Percentiles rank a stretch among this genome's conserved stretches.
Evolutionary conservation across 1,139 yeast species (phyloP).

Genomic region (Hansenula anomala): DNA sequence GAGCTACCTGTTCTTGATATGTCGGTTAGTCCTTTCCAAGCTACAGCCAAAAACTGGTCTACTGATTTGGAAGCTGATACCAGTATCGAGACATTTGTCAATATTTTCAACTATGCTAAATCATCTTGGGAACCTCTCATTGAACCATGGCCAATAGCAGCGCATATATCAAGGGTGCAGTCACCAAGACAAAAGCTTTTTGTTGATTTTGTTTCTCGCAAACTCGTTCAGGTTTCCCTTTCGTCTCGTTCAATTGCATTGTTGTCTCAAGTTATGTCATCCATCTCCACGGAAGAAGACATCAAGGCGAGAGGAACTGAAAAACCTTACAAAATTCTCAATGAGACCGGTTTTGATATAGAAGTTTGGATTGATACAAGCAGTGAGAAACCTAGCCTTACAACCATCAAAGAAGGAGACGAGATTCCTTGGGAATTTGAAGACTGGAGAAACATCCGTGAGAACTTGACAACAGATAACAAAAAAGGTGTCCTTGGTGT

Average conservation of each 20-base stretch:
- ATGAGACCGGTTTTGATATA: constrained; percentile 80
- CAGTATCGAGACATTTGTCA: constrained; percentile 63
- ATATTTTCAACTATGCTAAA: constrained; percentile 84
- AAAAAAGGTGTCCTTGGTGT: constrained; percentile 59
- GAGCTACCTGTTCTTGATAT: constrained; percentile 89
- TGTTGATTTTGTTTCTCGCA: constrained; percentile 65
- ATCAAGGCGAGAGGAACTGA: constrained; percentile 71
- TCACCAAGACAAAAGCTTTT: constrained; percentile 30
- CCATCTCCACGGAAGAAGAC: constrained; percentile 49
- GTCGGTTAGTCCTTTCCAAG: constrained; percentile 68
- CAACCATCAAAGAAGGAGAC: constrained; percentile 44
- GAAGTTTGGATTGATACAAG: constrained; percentile 68
- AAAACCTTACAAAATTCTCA: constrained; percentile 74
- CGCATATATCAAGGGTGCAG: constrained; percentile 54
- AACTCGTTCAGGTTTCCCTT: constrained; percentile 73
- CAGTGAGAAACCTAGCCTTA: constrained; percentile 25
- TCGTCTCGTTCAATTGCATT: constrained; percentile 80
- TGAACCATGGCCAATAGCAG: constrained; percentile 82
- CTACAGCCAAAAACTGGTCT: constrained; percentile 83
- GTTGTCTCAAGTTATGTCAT: constrained; percentile 60
- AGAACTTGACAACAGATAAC: constrained; percentile 65
- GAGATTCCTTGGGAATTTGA: constrained; percentile 86
- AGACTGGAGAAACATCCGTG: constrained; percentile 87
- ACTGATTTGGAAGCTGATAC: constrained; percentile 74
- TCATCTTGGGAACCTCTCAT: constrained; percentile 96